These are phyloP conservation scores for Monosporascus cannonballus DNA, from an alignment of 2,329 filamentous ascomycete species.

Conservation along the genomic window DNA sequence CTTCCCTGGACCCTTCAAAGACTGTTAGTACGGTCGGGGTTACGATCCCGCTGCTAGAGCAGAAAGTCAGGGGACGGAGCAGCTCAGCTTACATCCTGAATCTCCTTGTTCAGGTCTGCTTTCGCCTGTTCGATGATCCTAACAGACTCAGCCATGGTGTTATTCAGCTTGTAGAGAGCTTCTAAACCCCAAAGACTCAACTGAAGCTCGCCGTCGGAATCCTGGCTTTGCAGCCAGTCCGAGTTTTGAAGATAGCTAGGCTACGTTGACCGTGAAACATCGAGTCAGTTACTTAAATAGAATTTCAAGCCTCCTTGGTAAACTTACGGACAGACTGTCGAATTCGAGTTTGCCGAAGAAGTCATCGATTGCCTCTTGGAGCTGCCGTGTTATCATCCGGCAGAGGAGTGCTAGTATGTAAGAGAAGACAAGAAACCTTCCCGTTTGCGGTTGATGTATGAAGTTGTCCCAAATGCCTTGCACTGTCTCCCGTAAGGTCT, in stretches of 20 bases:
- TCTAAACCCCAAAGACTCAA: constrained; percentile 6
- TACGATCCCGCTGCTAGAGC: no score
- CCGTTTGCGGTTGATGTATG: constrained; percentile 10
- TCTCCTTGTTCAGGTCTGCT: constrained; percentile 2
- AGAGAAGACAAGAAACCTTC: constrained; percentile 8
- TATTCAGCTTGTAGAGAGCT: constrained; percentile 5
- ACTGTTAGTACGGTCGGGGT: no score
- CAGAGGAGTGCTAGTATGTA: constrained; percentile 3
- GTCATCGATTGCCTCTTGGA: constrained; percentile 3
- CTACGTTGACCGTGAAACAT: no score
- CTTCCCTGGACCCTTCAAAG: constrained; percentile 1
- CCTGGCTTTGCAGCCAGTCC: background rate
- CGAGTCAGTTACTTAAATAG: no score
- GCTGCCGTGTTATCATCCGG: constrained; percentile 1
- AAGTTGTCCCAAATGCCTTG: constrained; percentile 9
- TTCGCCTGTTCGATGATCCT: constrained; percentile 6
- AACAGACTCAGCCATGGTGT: constrained; percentile 5
- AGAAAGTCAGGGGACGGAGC: no score
- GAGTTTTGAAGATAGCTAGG: no score
- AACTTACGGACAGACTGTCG: background rate
- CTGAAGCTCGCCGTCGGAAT: constrained; percentile 2
- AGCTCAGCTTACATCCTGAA: constrained; percentile 2
- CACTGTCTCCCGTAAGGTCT: no score
- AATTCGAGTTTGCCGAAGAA: background rate
- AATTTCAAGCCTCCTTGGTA: background rate